A percentile compares a stretch with the other conserved stretches of the same genome.
Evolutionary conservation across 257 asterid species (phyloP).

Genomic region (Rhazya stricta): DNA sequence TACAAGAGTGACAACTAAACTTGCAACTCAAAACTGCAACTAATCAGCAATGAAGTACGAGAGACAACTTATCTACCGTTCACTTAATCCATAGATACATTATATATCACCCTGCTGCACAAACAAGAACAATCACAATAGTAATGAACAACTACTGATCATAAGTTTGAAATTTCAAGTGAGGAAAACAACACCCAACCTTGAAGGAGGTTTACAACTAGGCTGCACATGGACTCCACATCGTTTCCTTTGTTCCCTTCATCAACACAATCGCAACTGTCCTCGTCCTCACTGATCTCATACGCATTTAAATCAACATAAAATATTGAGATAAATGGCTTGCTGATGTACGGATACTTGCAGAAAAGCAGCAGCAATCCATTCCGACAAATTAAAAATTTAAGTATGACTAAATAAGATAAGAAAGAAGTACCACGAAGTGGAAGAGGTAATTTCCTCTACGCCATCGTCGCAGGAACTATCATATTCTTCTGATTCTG

Average conservation of each 20-base stretch:
- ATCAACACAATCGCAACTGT: conserved; percentile 10
- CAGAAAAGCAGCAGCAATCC: neutral
- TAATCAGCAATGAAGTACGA: neutral
- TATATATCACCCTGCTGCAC: neutral
- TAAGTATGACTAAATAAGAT: neutral
- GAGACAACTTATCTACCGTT: neutral
- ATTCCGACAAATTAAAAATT: neutral
- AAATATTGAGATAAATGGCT: neutral
- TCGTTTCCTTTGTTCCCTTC: conserved; percentile 15
- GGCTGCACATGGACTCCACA: conserved; percentile 13
- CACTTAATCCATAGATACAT: neutral
- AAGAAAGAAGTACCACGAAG: conserved; percentile 31
- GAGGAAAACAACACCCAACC: conserved; percentile 10
- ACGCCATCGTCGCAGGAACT: conserved; percentile 9
- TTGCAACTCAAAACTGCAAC: neutral
- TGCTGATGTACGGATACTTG: neutral
- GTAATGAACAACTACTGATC: neutral
- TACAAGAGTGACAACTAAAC: neutral
- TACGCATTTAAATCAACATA: neutral
- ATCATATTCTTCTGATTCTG: conserved; percentile 25
- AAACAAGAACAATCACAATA: neutral
- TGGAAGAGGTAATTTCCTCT: conserved; percentile 27
- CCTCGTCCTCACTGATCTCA: conserved; percentile 21
- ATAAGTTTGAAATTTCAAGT: neutral
- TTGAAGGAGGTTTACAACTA: conserved; percentile 13